Conservation (phyloP, 1,284 basidiomycete species). For the Sanguinoderma infundibulare region DNA sequence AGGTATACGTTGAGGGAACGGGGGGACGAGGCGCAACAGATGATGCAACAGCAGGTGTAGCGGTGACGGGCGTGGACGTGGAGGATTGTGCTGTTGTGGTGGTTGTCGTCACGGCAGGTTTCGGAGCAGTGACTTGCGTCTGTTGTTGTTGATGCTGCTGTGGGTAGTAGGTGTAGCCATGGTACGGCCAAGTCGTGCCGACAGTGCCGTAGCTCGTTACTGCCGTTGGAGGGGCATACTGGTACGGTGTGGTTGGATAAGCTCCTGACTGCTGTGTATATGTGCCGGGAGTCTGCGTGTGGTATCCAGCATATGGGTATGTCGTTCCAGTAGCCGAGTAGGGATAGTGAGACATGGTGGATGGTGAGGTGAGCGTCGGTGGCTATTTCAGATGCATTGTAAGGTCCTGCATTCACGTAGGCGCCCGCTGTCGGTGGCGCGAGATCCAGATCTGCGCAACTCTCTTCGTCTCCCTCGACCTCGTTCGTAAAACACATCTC, state of each 20-base stretch:
- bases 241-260: slow-evolving; percentile 36
- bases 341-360: slow-evolving; percentile 35
- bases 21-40: slow-evolving; percentile 21
- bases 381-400: neutral
- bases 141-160: slow-evolving; percentile 30
- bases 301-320: slow-evolving; percentile 33
- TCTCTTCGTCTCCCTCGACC: neutral
- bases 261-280: slow-evolving; percentile 31
- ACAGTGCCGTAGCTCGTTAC: slow-evolving; percentile 37
- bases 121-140: slow-evolving; percentile 16
- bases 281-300: slow-evolving; percentile 24
- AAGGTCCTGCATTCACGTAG: neutral
- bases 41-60: slow-evolving; percentile 22
- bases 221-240: slow-evolving; percentile 35
- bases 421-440: neutral
- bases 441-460: neutral
- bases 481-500: neutral
- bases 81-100: slow-evolving; percentile 22
- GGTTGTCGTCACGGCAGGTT: slow-evolving; percentile 23
- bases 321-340: slow-evolving; percentile 28
- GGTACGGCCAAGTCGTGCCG: slow-evolving; percentile 37
- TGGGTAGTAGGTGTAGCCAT: slow-evolving; percentile 35
- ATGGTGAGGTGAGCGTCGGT: neutral
- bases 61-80: slow-evolving; percentile 27
- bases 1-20: slow-evolving; percentile 39